Base-by-base conservation (phyloP, 2,329 filamentous ascomycete species). In the Botryotinia narcissicola region DNA sequence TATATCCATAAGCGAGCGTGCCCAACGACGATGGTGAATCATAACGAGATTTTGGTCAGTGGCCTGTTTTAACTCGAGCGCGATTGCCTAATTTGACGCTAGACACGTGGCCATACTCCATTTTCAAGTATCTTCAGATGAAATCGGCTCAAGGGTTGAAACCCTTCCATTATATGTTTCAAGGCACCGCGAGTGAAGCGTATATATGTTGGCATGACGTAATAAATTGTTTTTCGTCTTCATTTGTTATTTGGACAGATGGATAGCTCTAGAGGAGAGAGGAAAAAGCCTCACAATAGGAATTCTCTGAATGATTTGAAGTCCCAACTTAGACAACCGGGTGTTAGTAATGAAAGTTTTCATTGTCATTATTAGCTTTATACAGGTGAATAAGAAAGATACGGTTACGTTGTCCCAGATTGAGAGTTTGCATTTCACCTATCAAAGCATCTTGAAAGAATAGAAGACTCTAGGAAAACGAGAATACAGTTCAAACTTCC, bases 21-120 rank as follows among this genome's bases (percentile, higher is more conserved):
- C 46, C 48, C 44, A 37, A 68, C 48, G 66, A 29, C 66, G 48
- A 68, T 68, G 48, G 48, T 68, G 66, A 68, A 57, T 68, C 48
- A 68, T n/a, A 57, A 68, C 25, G 51, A 32, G 32, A 42, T 40
- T 37, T 44, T 51, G 37, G n/a, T 20, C 66, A 57, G 66, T 68
- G 48, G 48, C 35, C 66, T 42, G 37, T 42, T 57, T 57, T 68
- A 16, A 40, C n/a, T 68, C n/a, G 35, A 67, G 32, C 7, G 64
- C 35, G 35, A 68, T 37, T 57, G 48, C 35, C 64, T 68, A 57
- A 57, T 68, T 48, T 42, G 48, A 68, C 66, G 66, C 66, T 68
- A 68, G 66, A 68, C 66, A 68, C 66, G 66, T 68, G 66, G 35
- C 66, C 66, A 57, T 68, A 9, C 66, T 68, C 66, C 66, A 68